Evolutionary conservation across 805 yeast genomes (phyloP), one percentile per base, ranked within the genome.

Genomic region (Wickerhamiella sorbophila): DNA sequence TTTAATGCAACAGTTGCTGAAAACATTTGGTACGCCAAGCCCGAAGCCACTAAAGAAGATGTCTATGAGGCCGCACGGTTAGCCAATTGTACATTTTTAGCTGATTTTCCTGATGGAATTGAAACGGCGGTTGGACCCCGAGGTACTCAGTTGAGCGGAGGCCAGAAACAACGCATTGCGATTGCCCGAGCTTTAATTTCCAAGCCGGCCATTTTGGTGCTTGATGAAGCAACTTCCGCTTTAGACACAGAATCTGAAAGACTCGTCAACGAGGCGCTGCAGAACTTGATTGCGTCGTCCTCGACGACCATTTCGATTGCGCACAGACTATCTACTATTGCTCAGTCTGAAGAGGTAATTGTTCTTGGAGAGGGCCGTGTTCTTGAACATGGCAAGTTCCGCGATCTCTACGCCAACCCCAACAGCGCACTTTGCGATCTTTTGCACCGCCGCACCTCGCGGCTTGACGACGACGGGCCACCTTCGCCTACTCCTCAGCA

Each of bases 151-250:
- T 66, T 88, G 42, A 80, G 94, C 46, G 97, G 96, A 17, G 97
- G 97, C 14, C 97, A 88, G 59, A 83, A 82, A 62, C 97, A 88
- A 59, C 66, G 97, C 51, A 77, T 88, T 35, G 94, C 95, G 5
- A 67, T 88, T 44, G 95, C 96, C 1, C 70, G 97, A 46, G 84
- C 95, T 0, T 67, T 88, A 40, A 68, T 88, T 40, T 67, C 82
- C 40, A 70, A 77, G 36, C 96, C 97, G 2, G 69, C 78, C 5
- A 69, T 88, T n/a, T 63, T 88, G 44, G 75, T 88, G 26, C 63
- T 88, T 44, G 97, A 88, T 58, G 97, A 88, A 58, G 95, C 96
- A 12, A 88, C 97, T 0, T 82, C 94, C 27, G 96, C 96, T 0
- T 65, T 88, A 40, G 97, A 88, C 56, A 75, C 93, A 10, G 82